Percentiles rank a stretch among this genome's conserved stretches.
These are phyloP conservation scores for Ceriops tagal DNA, from an alignment of 345 rosid species.

Conservation along the genomic window DNA sequence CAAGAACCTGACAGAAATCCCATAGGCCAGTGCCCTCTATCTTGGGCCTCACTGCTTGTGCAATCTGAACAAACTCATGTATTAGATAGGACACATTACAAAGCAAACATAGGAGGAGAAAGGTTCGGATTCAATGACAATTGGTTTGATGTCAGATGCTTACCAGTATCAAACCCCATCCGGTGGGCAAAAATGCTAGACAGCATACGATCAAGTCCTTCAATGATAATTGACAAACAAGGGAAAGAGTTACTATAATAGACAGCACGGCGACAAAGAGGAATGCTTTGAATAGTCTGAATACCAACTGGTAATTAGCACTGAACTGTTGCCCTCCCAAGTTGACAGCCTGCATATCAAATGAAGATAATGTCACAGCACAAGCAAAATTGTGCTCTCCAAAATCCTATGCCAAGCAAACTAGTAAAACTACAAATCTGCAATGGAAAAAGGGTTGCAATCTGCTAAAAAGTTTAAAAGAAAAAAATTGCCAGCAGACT, in stretches of 20 bases:
- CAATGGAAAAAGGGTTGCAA: background rate
- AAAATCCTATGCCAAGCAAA: background rate
- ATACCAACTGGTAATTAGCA: slow-evolving; percentile 61
- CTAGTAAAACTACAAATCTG: background rate
- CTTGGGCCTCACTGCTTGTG: slow-evolving; percentile 83
- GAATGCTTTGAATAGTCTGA: slow-evolving; percentile 75
- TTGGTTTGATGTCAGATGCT: background rate
- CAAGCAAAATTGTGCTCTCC: background rate
- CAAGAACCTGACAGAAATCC: slow-evolving; percentile 73
- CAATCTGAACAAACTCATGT: slow-evolving; percentile 46
- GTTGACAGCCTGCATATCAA: slow-evolving; percentile 69
- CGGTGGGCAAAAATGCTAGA: slow-evolving; percentile 89
- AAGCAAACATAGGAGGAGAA: background rate
- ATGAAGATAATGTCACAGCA: slow-evolving; percentile 9
- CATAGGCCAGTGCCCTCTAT: slow-evolving; percentile 67
- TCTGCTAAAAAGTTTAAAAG: background rate
- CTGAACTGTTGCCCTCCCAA: slow-evolving; percentile 82
- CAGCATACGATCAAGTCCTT: slow-evolving; percentile 77
- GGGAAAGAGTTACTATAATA: slow-evolving; percentile 60
- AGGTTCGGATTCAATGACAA: background rate
- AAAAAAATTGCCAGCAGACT: too few relatives aligned
- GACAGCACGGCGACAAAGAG: slow-evolving; percentile 69
- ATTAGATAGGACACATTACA: background rate
- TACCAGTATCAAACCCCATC: slow-evolving; percentile 97
- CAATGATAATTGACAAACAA: slow-evolving; percentile 59